Percentiles rank a stretch among this genome's conserved stretches.
Conservation (phyloP, 352 stramenopile species). For the Blastocystis sp. region DNA sequence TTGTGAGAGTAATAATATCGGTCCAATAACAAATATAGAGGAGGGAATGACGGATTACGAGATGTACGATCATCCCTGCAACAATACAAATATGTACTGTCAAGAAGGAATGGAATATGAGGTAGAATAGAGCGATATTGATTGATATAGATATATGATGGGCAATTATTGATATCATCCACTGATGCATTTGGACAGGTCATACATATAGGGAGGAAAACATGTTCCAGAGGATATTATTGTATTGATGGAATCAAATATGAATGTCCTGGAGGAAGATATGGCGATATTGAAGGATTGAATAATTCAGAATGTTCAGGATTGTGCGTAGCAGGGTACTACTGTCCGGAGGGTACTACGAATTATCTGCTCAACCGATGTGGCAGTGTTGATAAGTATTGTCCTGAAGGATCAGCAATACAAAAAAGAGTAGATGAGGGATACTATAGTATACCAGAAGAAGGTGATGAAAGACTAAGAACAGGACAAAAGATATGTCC, state of each 20-base stretch:
- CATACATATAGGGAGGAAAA: neutral
- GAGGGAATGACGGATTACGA: neutral
- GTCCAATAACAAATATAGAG: neutral
- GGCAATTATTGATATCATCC: neutral
- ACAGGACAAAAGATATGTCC: neutral
- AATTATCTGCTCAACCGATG: neutral
- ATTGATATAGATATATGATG: neutral
- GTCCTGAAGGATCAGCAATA: neutral
- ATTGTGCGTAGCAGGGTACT: neutral
- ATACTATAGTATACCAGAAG: neutral
- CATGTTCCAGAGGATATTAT: neutral
- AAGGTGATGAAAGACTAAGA: neutral
- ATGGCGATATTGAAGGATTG: neutral
- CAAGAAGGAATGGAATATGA: neutral
- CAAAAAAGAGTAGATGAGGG: neutral
- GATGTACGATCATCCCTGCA: constrained; percentile 48
- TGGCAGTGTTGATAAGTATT: neutral
- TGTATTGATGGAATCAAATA: neutral
- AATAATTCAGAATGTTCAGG: neutral
- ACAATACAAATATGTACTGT: neutral
- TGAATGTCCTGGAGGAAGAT: neutral
- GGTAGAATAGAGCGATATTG: neutral
- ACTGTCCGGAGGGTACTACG: neutral
- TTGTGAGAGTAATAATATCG: neutral
- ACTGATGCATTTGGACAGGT: neutral